Percentiles rank a stretch among this genome's conserved stretches.
These are phyloP conservation scores for Theobroma grandiflorum DNA, from an alignment of 441 rosid genomes.

Conservation along the genomic window DNA sequence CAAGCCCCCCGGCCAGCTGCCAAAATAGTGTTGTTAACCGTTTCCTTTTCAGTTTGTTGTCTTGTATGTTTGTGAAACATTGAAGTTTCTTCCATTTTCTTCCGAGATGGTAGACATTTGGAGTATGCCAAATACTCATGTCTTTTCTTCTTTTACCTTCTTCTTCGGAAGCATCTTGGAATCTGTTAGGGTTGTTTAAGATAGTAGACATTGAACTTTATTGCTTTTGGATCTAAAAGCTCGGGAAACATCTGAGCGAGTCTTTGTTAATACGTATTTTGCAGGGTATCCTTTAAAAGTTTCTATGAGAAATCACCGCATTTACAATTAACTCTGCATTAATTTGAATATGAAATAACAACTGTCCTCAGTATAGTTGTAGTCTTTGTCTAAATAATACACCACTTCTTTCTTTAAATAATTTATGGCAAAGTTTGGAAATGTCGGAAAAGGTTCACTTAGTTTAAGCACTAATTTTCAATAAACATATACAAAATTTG, in stretches of 20 bases:
- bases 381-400: too few relatives aligned
- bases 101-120: not conserved
- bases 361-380: not conserved
- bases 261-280: too few relatives aligned
- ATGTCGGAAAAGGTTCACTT: not conserved
- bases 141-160: too few relatives aligned
- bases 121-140: not conserved
- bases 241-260: too few relatives aligned
- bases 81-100: not conserved
- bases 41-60: not conserved
- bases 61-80: not conserved
- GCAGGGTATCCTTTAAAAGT: too few relatives aligned
- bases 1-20: not conserved
- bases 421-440: not conserved
- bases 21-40: not conserved
- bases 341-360: not conserved
- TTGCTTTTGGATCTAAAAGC: too few relatives aligned
- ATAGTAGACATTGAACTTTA: too few relatives aligned
- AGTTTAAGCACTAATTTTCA: not conserved
- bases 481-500: not conserved
- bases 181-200: not conserved
- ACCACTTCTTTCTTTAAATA: too few relatives aligned
- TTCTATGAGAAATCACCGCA: too few relatives aligned
- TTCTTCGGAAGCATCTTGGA: too few relatives aligned
- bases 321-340: not conserved